Percentiles rank a stretch among this genome's conserved stretches.
Evolutionary conservation across 192 early-diverging fungal species (phyloP).

Genomic region (Borealophlyctis nickersoniae): DNA sequence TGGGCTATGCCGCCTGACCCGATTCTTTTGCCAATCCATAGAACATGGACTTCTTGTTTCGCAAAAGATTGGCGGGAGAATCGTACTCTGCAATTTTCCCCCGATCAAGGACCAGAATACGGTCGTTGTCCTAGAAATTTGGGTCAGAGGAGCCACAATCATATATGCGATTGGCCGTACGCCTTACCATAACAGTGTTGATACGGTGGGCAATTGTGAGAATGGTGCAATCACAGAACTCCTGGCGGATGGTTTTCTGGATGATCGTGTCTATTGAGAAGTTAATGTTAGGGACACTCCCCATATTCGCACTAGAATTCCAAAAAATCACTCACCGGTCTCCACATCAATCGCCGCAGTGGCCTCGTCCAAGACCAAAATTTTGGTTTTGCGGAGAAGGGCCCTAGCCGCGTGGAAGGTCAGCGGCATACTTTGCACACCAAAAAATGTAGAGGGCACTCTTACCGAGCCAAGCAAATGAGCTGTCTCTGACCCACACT

Average conservation of each 20-base stretch:
- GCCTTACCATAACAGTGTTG: slow-evolving; percentile 71
- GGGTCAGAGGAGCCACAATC: neutral
- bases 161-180: slow-evolving; percentile 8
- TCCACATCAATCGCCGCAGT: slow-evolving; percentile 67
- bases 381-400: slow-evolving; percentile 64
- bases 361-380: slow-evolving; percentile 87
- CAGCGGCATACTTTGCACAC: no score
- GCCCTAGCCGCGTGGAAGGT: no score
- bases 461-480: slow-evolving; percentile 61
- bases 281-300: neutral
- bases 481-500: slow-evolving; percentile 80
- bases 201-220: slow-evolving; percentile 80
- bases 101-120: slow-evolving; percentile 58
- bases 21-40: slow-evolving; percentile 62
- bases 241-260: slow-evolving; percentile 68
- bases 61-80: slow-evolving; percentile 47
- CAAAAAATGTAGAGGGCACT: no score
- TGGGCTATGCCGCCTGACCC: slow-evolving; percentile 32
- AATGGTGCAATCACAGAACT: slow-evolving; percentile 74
- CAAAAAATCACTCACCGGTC: slow-evolving; percentile 17
- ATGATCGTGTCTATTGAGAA: slow-evolving; percentile 64
- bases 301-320: slow-evolving; percentile 1
- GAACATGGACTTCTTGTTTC: slow-evolving; percentile 56
- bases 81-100: slow-evolving; percentile 60
- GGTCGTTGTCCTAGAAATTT: slow-evolving; percentile 11